These are phyloP conservation scores for Saccharomyces hybrid DNA, from an alignment of 1,139 yeast species.

Conservation along the genomic window DNA sequence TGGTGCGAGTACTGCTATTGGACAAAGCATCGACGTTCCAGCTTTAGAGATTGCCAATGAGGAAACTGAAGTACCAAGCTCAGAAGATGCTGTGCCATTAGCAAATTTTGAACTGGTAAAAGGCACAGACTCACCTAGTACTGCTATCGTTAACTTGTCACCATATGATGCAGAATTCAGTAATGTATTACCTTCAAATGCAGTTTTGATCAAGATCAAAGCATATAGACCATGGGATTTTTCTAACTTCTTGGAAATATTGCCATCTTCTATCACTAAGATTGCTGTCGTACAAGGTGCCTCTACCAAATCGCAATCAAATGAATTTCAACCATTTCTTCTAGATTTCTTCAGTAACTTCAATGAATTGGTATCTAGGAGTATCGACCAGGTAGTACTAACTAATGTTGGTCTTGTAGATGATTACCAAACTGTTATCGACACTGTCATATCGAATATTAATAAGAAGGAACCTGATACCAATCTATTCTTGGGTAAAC, in stretches of 20 bases:
- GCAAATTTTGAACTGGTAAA: slow-evolving; percentile 1
- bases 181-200: slow-evolving; percentile 31
- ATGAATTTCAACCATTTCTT: slow-evolving; percentile 54
- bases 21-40: slow-evolving; percentile 9
- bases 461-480: slow-evolving; percentile 50
- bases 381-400: slow-evolving; percentile 41
- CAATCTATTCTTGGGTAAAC: slow-evolving; percentile 54
- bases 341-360: slow-evolving; percentile 67
- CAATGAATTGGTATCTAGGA: slow-evolving; percentile 40
- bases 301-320: slow-evolving; percentile 33
- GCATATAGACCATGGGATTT: slow-evolving; percentile 68
- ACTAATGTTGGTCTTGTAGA: slow-evolving; percentile 54
- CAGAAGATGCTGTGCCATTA: background rate
- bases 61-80: background rate
- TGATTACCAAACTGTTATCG: slow-evolving; percentile 40
- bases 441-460: slow-evolving; percentile 47
- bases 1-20: slow-evolving; percentile 26
- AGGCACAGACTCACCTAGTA: slow-evolving; percentile 13
- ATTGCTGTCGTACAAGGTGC: slow-evolving; percentile 58
- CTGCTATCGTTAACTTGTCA: slow-evolving; percentile 57
- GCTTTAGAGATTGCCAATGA: slow-evolving; percentile 4
- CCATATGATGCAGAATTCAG: slow-evolving; percentile 42
- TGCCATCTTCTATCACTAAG: slow-evolving; percentile 51
- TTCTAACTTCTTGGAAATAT: slow-evolving; percentile 38
- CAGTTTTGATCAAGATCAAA: slow-evolving; percentile 50